These are phyloP conservation scores for Pleurotus citrinopileatus DNA, from an alignment of 768 basidiomycete species.

Conservation along the genomic window DNA sequence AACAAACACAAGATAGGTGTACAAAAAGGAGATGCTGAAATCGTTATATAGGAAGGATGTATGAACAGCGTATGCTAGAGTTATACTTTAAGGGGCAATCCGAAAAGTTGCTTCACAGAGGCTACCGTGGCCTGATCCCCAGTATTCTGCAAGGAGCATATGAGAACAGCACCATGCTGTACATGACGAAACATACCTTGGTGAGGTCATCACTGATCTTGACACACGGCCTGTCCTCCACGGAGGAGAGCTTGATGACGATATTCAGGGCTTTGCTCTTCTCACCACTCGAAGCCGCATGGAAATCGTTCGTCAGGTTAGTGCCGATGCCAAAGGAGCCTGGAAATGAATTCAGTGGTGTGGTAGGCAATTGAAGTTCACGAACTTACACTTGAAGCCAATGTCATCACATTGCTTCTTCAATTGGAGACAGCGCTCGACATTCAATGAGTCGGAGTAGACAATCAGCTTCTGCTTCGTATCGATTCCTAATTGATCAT, in stretches of 20 bases:
- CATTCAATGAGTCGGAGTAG: constrained; percentile 79
- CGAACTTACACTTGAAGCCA: constrained; percentile 57
- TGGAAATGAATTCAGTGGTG: constrained; percentile 24
- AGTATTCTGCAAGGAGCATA: neutral
- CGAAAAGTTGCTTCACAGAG: constrained; percentile 10
- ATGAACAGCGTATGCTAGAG: no score
- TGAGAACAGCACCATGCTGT: neutral
- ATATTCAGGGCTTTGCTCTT: constrained; percentile 88
- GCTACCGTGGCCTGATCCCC: constrained; percentile 8
- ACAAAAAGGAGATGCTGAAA: no score
- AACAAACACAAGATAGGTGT: no score
- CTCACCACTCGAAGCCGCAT: constrained; percentile 40
- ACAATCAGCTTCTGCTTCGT: constrained; percentile 65
- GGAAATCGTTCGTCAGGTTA: constrained; percentile 82
- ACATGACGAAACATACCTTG: constrained; percentile 44
- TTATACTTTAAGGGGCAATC: constrained; percentile 5
- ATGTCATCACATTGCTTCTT: constrained; percentile 71
- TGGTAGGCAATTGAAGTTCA: neutral
- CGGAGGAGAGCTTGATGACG: constrained; percentile 86
- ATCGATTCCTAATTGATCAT: constrained; percentile 67
- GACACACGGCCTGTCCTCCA: constrained; percentile 74
- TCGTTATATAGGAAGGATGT: no score
- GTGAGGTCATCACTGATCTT: constrained; percentile 92
- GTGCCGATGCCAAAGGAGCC: constrained; percentile 95
- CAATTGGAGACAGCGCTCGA: constrained; percentile 68